Evolutionary conservation across 176 grass and related monocot genomes (phyloP).

Genomic region (Oryza nivara): DNA sequence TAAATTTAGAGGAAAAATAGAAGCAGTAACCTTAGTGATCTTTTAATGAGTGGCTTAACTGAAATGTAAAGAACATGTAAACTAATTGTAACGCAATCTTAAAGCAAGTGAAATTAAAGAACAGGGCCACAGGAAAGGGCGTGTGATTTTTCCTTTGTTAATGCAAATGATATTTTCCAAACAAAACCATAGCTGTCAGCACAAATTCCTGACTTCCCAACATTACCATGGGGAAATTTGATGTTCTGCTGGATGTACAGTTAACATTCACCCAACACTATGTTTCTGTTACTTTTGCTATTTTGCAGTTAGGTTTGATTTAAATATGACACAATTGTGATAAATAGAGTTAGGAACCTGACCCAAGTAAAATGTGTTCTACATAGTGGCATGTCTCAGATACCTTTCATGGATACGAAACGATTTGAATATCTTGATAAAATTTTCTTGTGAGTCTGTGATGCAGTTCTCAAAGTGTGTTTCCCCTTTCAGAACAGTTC

Average conservation of each 20-base stretch:
- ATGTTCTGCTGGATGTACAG: slow-evolving; percentile 32
- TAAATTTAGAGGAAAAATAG: slow-evolving; percentile 14
- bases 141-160: background rate
- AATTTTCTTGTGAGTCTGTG: background rate
- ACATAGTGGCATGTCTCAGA: background rate
- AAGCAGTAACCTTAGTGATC: slow-evolving; percentile 12
- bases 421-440: slow-evolving; percentile 22
- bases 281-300: background rate
- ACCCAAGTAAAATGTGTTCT: slow-evolving; percentile 1
- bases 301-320: slow-evolving; percentile 4
- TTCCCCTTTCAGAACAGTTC: slow-evolving; percentile 8
- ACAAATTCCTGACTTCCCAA: background rate
- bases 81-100: background rate
- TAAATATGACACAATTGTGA: background rate
- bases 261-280: background rate
- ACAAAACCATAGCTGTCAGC: background rate
- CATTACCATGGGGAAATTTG: background rate
- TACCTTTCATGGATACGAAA: slow-evolving; percentile 35
- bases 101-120: slow-evolving; percentile 15
- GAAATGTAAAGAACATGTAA: background rate
- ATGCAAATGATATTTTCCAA: background rate
- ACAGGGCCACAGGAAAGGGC: background rate
- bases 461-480: slow-evolving; percentile 12
- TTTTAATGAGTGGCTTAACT: slow-evolving; percentile 19
- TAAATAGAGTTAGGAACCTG: background rate